Percentiles rank a stretch among this genome's conserved stretches.
phyloP scores from a whole-genome alignment of 495 filamentous ascomycete genomes.

The Glonium stellatum region DNA sequence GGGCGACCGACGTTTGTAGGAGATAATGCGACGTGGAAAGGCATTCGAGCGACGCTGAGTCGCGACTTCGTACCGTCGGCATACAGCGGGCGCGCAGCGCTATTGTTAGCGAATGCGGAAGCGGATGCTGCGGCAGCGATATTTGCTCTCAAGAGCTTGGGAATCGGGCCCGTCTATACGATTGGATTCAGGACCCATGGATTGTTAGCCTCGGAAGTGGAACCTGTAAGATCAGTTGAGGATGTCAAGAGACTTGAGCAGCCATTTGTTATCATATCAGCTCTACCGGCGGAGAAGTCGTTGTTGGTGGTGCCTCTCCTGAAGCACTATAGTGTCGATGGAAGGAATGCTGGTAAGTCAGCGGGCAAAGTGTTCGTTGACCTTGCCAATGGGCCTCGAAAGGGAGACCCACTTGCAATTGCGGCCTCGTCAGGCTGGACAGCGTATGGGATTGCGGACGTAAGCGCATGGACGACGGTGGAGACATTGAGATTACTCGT shows the following conservation, averaged over 20 bases:
- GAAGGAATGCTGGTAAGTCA: conserved; percentile 33
- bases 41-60: conserved; percentile 70
- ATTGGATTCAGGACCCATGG: conserved; percentile 70
- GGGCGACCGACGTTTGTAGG: conserved; percentile 48
- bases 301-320: conserved; percentile 72
- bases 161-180: conserved; percentile 70
- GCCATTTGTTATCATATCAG: conserved; percentile 74
- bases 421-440: conserved; percentile 68
- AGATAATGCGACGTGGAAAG: conserved; percentile 78
- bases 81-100: conserved; percentile 64
- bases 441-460: conserved; percentile 70
- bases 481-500: conserved; percentile 71
- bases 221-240: conserved; percentile 74
- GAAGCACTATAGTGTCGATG: conserved; percentile 48
- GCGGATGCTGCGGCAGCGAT: conserved; percentile 68
- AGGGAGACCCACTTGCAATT: conserved; percentile 59
- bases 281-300: conserved; percentile 68
- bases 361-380: conserved; percentile 74
- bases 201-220: conserved; percentile 54
- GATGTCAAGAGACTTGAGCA: conserved; percentile 66
- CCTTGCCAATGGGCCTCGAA: conserved; percentile 61
- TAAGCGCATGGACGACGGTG: conserved; percentile 73
- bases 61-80: conserved; percentile 76
- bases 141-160: conserved; percentile 68
- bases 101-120: conserved; percentile 60